Conservation (phyloP, 2,329 filamentous ascomycete genomes). For the Clonostachys chloroleuca region DNA sequence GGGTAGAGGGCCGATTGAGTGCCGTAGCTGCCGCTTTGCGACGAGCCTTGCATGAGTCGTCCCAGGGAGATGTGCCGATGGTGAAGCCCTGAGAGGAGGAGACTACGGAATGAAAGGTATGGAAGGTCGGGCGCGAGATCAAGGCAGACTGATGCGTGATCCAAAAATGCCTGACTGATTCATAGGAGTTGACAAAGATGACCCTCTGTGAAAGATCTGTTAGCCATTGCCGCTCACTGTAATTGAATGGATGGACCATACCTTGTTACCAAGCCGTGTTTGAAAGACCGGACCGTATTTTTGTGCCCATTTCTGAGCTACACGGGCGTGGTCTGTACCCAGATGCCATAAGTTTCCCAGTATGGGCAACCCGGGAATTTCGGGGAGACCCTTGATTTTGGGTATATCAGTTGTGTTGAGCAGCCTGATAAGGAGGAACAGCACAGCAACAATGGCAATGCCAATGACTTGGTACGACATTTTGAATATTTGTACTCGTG, state of each 20-base stretch:
- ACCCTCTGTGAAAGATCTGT: constrained; percentile 43
- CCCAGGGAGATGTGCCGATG: constrained; percentile 80
- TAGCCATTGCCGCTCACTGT: background rate
- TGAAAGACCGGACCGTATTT: constrained; percentile 63
- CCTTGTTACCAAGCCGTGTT: constrained; percentile 63
- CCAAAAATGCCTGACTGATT: constrained; percentile 70
- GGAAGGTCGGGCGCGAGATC: constrained; percentile 72
- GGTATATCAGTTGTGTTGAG: constrained; percentile 48
- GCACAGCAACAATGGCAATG: background rate
- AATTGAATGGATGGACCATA: constrained; percentile 16
- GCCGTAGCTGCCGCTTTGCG: constrained; percentile 77
- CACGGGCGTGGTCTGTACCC: constrained; percentile 50
- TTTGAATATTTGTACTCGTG: too few relatives aligned
- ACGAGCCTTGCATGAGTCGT: constrained; percentile 72
- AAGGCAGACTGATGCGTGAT: constrained; percentile 74
- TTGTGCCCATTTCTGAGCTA: constrained; percentile 51
- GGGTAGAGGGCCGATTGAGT: constrained; percentile 69
- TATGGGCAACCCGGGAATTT: constrained; percentile 56
- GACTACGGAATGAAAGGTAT: constrained; percentile 78
- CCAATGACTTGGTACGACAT: background rate
- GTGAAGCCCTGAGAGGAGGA: constrained; percentile 76
- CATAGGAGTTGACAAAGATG: constrained; percentile 75
- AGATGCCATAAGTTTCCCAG: constrained; percentile 62
- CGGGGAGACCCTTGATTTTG: constrained; percentile 57
- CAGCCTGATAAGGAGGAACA: constrained; percentile 13